phyloP scores from a whole-genome alignment of 2,329 filamentous ascomycete genomes.

The Aspergillus brasiliensis region DNA sequence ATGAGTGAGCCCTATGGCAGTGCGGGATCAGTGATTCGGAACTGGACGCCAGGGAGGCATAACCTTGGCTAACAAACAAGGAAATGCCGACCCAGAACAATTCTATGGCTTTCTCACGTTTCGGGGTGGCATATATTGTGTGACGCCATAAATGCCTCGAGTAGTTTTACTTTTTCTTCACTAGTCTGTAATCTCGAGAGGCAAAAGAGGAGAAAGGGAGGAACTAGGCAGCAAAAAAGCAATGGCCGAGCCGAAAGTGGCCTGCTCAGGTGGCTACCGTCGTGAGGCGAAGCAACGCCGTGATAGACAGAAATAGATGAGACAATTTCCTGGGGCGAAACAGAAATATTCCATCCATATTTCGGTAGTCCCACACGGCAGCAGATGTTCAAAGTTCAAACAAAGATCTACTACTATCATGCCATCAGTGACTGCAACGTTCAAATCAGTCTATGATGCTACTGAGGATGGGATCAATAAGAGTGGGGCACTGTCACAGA shows the following conservation, averaged over 20 bases:
- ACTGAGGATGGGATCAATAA: background rate
- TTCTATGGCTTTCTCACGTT: background rate
- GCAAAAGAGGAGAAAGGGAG: background rate
- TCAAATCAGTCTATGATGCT: constrained; percentile 2
- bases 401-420: background rate
- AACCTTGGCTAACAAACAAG: constrained; percentile 10
- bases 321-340: background rate
- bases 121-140: background rate
- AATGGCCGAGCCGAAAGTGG: background rate
- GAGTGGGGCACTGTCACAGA: background rate
- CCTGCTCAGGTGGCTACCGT: background rate
- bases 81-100: background rate
- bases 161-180: background rate
- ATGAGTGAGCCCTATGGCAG: constrained; percentile 15
- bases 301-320: constrained; percentile 7
- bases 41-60: background rate
- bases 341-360: background rate
- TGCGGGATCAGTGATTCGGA: constrained; percentile 1
- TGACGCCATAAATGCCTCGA: constrained; percentile 17
- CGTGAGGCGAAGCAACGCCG: background rate
- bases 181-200: background rate
- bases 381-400: background rate
- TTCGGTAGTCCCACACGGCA: background rate
- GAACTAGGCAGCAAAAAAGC: background rate
- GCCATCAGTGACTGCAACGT: background rate